Conservation (phyloP, 192 early-diverging fungal species). For the Linnemannia exigua region DNA sequence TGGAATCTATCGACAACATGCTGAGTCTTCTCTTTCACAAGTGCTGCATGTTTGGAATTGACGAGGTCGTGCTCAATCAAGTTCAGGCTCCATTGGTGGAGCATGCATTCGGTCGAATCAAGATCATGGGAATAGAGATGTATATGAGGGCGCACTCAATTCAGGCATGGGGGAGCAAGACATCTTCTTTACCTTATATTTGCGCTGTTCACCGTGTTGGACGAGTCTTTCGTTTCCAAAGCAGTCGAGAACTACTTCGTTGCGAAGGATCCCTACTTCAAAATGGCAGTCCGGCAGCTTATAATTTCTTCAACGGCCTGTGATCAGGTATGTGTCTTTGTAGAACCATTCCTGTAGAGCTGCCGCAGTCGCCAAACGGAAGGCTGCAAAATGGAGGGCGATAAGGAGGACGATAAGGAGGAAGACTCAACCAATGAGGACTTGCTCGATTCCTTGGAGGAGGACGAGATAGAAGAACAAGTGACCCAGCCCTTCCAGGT, state of each 20-base stretch:
- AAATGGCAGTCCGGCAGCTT: slow-evolving; percentile 12
- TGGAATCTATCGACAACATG: slow-evolving; percentile 8
- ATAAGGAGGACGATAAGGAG: too few relatives aligned
- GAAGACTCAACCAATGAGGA: too few relatives aligned
- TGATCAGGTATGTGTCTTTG: slow-evolving; percentile 25
- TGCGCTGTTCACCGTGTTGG: slow-evolving; percentile 17
- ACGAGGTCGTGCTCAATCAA: not conserved
- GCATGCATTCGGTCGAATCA: slow-evolving; percentile 37
- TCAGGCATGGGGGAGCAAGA: too few relatives aligned
- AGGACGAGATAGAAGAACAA: too few relatives aligned
- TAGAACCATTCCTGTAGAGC: not conserved
- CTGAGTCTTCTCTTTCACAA: not conserved
- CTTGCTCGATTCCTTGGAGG: too few relatives aligned
- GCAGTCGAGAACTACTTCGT: slow-evolving; percentile 14
- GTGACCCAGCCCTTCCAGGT: too few relatives aligned
- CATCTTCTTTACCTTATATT: too few relatives aligned
- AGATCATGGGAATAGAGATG: too few relatives aligned
- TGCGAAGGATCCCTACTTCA: slow-evolving; percentile 16
- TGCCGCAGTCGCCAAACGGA: too few relatives aligned
- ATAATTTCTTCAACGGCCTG: slow-evolving; percentile 1
- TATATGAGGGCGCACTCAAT: too few relatives aligned
- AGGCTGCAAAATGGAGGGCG: too few relatives aligned
- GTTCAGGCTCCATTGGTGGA: slow-evolving; percentile 11
- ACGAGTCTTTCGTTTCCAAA: slow-evolving; percentile 25
- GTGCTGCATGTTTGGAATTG: not conserved